Conservation (phyloP, 2,329 filamentous ascomycete genomes). For the Apiospora rasikravindrae region DNA sequence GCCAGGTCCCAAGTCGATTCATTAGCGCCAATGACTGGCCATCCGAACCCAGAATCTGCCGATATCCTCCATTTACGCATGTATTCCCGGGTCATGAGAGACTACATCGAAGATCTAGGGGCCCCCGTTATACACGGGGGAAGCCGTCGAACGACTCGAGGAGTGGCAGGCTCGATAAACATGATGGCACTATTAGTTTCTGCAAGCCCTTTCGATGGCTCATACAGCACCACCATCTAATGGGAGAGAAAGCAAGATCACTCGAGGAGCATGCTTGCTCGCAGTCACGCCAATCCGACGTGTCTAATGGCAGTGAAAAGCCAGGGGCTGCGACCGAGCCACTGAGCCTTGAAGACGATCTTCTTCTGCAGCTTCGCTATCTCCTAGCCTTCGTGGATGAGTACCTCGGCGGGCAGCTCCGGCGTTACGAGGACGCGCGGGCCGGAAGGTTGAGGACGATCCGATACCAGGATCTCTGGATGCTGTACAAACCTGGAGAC, state of each 20-base stretch:
- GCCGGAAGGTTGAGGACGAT: slow-evolving; percentile 21
- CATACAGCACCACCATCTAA: neutral
- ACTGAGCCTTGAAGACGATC: neutral
- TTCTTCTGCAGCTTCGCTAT: slow-evolving; percentile 5
- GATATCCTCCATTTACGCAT: neutral
- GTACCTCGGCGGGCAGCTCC: slow-evolving; percentile 23
- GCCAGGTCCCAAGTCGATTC: too few relatives aligned
- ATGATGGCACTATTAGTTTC: neutral
- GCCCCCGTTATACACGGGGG: neutral
- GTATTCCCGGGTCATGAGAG: neutral
- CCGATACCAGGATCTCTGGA: slow-evolving; percentile 35
- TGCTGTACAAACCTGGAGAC: slow-evolving; percentile 31
- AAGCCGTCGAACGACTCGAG: neutral
- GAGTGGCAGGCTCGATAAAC: too few relatives aligned
- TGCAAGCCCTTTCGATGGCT: neutral
- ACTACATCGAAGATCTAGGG: neutral
- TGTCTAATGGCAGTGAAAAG: neutral
- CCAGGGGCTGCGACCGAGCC: neutral
- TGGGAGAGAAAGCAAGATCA: neutral
- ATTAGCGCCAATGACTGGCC: too few relatives aligned
- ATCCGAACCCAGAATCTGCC: too few relatives aligned
- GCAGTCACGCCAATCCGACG: too few relatives aligned
- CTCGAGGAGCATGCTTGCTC: neutral
- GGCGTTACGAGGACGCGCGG: slow-evolving; percentile 20
- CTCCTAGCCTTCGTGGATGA: slow-evolving; percentile 25